Conservation (phyloP, 2,329 filamentous ascomycete genomes). For the Ascochyta pisi region DNA sequence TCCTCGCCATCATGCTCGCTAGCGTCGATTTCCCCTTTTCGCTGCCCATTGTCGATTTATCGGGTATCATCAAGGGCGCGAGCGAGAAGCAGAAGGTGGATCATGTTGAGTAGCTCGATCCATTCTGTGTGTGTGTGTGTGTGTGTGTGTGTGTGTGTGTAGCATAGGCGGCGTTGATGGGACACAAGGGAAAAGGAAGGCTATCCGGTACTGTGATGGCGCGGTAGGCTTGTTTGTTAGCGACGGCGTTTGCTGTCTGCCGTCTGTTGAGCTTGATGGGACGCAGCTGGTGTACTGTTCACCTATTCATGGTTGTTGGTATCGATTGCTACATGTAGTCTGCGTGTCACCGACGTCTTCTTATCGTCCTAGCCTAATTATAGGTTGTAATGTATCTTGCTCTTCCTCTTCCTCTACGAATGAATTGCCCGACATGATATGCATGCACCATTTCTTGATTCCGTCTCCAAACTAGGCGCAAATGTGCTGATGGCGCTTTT, state of each 20-base stretch:
- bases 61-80: slow-evolving; percentile 54
- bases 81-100: slow-evolving; percentile 42
- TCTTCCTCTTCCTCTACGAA: no score
- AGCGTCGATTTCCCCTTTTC: slow-evolving; percentile 61
- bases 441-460: no score
- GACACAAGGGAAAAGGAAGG: background rate
- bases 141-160: background rate
- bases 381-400: no score
- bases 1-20: slow-evolving; percentile 61
- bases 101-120: slow-evolving; percentile 26
- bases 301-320: no score
- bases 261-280: background rate
- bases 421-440: no score
- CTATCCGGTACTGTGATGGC: background rate
- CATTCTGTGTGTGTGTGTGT: no score
- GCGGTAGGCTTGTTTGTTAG: background rate
- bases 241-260: background rate
- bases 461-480: no score
- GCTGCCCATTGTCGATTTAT: slow-evolving; percentile 58
- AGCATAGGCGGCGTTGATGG: background rate
- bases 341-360: no score
- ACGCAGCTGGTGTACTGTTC: no score
- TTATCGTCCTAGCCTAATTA: no score
- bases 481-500: no score
- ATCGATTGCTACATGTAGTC: no score